A percentile compares a stretch with the other conserved stretches of the same genome.
phyloP scores from a whole-genome alignment of 257 asterid species.

The Plectranthus barbatus region DNA sequence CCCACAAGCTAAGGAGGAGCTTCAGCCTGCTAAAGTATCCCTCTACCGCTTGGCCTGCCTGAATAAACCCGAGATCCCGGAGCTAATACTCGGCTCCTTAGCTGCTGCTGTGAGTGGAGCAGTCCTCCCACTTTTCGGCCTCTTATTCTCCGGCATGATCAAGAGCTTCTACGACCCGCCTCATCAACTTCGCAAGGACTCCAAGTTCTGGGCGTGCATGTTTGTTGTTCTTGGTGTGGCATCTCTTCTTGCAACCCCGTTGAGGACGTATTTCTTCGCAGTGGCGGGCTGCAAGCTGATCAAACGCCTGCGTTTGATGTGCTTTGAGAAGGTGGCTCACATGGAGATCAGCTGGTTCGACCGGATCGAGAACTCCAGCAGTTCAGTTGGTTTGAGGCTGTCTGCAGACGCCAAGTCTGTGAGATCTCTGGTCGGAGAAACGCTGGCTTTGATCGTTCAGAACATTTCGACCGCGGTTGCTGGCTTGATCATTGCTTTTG shows the following conservation, averaged over 20 bases:
- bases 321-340: constrained; percentile 54
- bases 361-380: constrained; percentile 33
- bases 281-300: constrained; percentile 60
- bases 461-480: constrained; percentile 38
- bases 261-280: constrained; percentile 40
- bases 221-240: constrained; percentile 36
- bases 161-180: constrained; percentile 40
- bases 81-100: constrained; percentile 36
- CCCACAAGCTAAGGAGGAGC: not conserved
- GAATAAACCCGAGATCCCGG: constrained; percentile 37
- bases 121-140: constrained; percentile 43
- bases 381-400: constrained; percentile 28
- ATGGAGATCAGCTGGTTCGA: constrained; percentile 70
- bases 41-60: constrained; percentile 40
- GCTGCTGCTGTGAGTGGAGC: constrained; percentile 48
- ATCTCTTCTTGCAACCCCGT: constrained; percentile 36
- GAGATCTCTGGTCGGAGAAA: constrained; percentile 49
- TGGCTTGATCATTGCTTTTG: constrained; percentile 43
- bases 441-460: constrained; percentile 48
- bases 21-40: not conserved
- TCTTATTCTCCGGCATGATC: constrained; percentile 32
- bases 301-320: constrained; percentile 40
- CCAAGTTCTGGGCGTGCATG: constrained; percentile 49
- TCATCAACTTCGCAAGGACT: constrained; percentile 33
- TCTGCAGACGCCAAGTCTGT: constrained; percentile 44